Percentiles rank a stretch among this genome's conserved stretches.
phyloP scores from a whole-genome alignment of 805 yeast genomes.

The Candida michaelii region DNA sequence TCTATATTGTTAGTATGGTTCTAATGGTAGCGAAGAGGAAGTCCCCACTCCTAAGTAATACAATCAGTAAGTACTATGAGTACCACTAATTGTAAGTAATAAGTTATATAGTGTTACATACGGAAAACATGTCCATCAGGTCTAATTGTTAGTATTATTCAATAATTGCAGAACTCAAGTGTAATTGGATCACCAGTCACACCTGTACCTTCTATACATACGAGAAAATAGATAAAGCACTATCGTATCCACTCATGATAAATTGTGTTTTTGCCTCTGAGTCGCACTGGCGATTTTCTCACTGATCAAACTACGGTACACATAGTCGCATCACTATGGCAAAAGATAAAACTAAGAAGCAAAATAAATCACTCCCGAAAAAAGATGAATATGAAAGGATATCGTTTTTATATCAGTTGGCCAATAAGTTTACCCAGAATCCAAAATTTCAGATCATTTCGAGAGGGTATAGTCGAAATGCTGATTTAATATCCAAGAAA shows the following conservation, averaged over 20 bases:
- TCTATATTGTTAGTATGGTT: conserved; percentile 53
- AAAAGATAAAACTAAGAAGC: conserved; percentile 14
- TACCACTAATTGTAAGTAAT: too few species aligned
- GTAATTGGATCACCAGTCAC: too few species aligned
- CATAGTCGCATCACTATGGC: conserved; percentile 5
- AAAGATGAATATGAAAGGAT: conserved; percentile 61
- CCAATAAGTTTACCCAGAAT: conserved; percentile 35
- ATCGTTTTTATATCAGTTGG: conserved; percentile 58
- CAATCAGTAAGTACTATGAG: too few species aligned
- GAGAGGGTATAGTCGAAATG: conserved; percentile 51
- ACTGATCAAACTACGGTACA: not conserved
- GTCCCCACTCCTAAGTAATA: too few species aligned
- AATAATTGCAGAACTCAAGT: too few species aligned
- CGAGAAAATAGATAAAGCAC: conserved; percentile 97
- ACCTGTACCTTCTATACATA: conserved; percentile 40
- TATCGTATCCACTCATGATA: conserved; percentile 96
- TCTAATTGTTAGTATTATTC: conserved; percentile 49
- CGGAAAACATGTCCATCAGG: conserved; percentile 99
- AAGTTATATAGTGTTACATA: conserved; percentile 42
- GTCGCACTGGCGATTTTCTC: conserved; percentile 3
- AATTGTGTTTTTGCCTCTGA: conserved; percentile 8
- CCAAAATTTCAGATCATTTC: conserved; percentile 44
- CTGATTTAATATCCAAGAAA: conserved; percentile 65
- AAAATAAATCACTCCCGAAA: conserved; percentile 44
- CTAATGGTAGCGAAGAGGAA: too few species aligned